Conservation (phyloP, 129 eudicot genomes). For the Chrysanthemum makinoi region DNA sequence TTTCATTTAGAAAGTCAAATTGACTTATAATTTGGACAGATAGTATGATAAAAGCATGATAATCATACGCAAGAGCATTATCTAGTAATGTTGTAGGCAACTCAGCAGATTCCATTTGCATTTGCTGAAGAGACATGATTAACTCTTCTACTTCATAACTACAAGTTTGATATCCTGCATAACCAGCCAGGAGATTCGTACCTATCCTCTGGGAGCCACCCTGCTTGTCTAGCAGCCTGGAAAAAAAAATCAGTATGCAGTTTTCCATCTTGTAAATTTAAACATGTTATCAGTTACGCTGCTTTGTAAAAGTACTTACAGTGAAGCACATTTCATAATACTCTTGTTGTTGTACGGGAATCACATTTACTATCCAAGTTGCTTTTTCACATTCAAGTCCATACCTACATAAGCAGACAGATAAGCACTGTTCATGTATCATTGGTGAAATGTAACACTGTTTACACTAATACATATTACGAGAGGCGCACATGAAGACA, state of each 20-base stretch:
- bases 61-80: background rate
- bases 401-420: background rate
- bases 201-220: background rate
- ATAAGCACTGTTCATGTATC: background rate
- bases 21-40: too few species aligned
- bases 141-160: background rate
- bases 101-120: background rate
- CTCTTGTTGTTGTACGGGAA: slow-evolving; percentile 2
- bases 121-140: background rate
- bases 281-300: background rate
- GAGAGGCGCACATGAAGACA: too few species aligned
- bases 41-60: too few species aligned
- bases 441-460: background rate
- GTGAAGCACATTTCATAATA: background rate
- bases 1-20: too few species aligned
- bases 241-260: background rate
- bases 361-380: background rate
- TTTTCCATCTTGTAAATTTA: background rate
- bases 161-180: slow-evolving; percentile 3
- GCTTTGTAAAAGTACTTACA: background rate
- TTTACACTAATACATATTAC: too few species aligned
- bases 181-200: background rate
- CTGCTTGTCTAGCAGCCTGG: background rate
- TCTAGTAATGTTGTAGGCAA: background rate
- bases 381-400: slow-evolving; percentile 2